Evolutionary conservation across 73 alveolate genomes (phyloP), one percentile per base, ranked within the genome.

Genomic region (Urostyla sp.): DNA sequence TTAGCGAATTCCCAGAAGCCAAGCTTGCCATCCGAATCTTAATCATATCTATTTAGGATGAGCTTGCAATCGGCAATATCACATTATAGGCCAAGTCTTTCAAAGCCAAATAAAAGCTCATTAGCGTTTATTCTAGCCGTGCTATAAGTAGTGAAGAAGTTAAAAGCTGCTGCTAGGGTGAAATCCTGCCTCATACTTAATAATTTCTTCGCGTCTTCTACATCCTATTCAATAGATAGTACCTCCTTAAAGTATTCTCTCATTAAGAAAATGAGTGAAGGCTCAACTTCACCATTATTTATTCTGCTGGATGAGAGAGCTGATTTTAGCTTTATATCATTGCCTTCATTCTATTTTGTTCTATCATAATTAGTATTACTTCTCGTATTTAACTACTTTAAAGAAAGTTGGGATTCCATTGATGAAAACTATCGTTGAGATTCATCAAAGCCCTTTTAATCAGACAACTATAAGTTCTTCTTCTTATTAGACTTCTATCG

Each of bases 1-100:
- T 69, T 69, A 13, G 83, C 21, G 54, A 69, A 69, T 45, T 69
- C 83, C 83, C 83, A 69, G 38, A 69, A 69, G 7, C 83, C 83
- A n/a, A 69, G 54, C 53, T 30, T 69, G 16, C 18, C 1, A 32
- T 69, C 83, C 48, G 43, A 20, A 69, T 69, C 83, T n/a, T 67
- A 51, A 69, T 69, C 83, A 69, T 69, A 69, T 31, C 83, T 69
- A 21, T 44, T 69, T 27, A 69, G 54, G 5, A 46, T n/a, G 18
- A 69, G 20, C 44, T 49, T 46, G 4, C 20, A 67, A 46, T 69
- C 83, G 37, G 38, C 0, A 20, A 69, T 24, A 11, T 69, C 83
- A 49, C 83, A 46, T 20, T 18, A 49, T n/a, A 69, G 53, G 4
- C 83, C 69, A 20, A 69, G 28, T 49, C 55, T 69, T 13, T 69